Evolutionary conservation across 495 filamentous ascomycete genomes (phyloP), one percentile per base, ranked within the genome.

Genomic region (Amniculicola lignicola): DNA sequence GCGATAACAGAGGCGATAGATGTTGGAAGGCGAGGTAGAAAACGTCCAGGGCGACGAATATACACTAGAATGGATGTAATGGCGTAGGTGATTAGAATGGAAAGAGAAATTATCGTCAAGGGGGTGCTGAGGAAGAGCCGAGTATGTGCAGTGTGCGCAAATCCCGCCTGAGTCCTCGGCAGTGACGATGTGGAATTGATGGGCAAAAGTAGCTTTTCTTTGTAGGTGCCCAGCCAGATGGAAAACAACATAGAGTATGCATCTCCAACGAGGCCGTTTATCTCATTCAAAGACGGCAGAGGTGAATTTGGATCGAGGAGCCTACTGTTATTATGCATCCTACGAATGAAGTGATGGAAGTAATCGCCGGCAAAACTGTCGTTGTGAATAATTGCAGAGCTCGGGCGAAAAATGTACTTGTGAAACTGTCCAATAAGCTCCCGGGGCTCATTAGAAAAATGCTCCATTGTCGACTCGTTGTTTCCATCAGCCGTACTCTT

Each of bases 11-110:
- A 67, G 0, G 67, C 77, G 12, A 78, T 70, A 4, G 55, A 70
- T 0, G 70, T 74, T 14, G 75, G 76, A 43, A 78, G 51, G 0
- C 69, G 40, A 1, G 69, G 61, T 11, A 78, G 51, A 41, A 70
- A 69, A 4, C 51, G 39, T 16, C 54, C 57, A 3, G 70, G 64
- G 2, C 68, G 51, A 0, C 62, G 42, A 3, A 49, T 10, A 46
- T 74, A 78, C 21, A 74, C 66, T 1, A 66, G 10, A 0, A 70
- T 18, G n/a, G 67, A 50, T 4, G 74, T 68, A 6, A 71, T 36
- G 12, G 72, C 54, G 33, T 77, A 67, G 4, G 69, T 18, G 4
- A 9, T 21, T 0, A 79, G 45, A 11, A 77, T 63, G 0, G 35
- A 50, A 16, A 71, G 48, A 10, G 65, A 54, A 7, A 73, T 50